A percentile compares a stretch with the other conserved stretches of the same genome.
These are phyloP conservation scores for Lycium barbarum DNA, from an alignment of 257 asterid genomes.

Conservation along the genomic window DNA sequence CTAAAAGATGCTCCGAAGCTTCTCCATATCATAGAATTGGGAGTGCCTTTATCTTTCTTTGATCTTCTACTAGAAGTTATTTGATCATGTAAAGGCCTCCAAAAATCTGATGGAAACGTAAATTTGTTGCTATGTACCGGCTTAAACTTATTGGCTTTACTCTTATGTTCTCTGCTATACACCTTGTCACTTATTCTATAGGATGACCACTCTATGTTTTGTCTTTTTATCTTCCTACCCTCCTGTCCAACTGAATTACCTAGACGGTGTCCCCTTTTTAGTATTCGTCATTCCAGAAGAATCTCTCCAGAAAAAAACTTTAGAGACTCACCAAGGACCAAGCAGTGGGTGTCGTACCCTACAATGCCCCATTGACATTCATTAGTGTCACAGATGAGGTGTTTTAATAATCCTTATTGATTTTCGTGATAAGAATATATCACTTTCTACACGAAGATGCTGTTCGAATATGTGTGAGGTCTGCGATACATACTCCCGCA, in stretches of 20 bases:
- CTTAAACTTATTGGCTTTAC: background rate
- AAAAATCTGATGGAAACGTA: background rate
- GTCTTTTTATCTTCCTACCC: background rate
- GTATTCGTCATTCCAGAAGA: background rate
- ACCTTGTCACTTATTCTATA: conserved; percentile 12
- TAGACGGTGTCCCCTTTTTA: background rate
- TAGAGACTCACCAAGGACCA: background rate
- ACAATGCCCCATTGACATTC: background rate
- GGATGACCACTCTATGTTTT: background rate
- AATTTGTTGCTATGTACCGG: background rate
- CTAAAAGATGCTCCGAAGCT: background rate
- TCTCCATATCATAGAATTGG: background rate
- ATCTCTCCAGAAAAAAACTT: background rate
- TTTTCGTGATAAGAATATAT: background rate
- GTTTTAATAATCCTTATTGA: background rate
- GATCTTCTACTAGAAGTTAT: background rate
- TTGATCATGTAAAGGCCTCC: background rate
- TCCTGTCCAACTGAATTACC: background rate
- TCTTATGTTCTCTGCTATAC: background rate
- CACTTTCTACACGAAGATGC: background rate
- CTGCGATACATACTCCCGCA: background rate
- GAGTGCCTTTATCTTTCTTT: background rate
- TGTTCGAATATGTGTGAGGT: background rate
- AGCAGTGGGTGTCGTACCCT: background rate
- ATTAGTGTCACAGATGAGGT: background rate